Base-by-base conservation (phyloP, 1,284 basidiomycete genomes). In the Earliella scabrosa region DNA sequence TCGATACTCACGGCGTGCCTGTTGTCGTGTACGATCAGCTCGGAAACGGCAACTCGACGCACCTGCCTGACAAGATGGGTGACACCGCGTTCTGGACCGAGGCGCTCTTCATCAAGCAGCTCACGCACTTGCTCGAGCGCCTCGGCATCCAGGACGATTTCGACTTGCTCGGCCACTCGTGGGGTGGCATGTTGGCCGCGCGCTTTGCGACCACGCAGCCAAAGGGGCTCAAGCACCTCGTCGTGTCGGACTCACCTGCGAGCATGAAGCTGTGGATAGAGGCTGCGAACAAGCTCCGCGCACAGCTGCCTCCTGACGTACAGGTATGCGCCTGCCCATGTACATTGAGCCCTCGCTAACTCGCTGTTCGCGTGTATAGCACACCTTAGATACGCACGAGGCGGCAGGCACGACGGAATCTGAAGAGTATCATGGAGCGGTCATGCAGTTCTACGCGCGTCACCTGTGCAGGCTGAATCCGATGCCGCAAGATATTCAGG, bases 21-120 rank as follows among this genome's bases (percentile, higher is more conserved):
- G 66, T 82, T 55, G 56, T 82, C 47, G 58, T 82, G 45, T 81
- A 82, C 63, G 80, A 82, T 57, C 79, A 81, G 58, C 56, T 82
- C 29, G 81, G 81, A 8, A 74, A 63, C 38, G 79, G 76, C 2
- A 52, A 61, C 36, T 81, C 79, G 5, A 75, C 78, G 1, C 78
- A 78, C 47, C 68, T 73, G 2, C 66, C 50, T 0, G 72, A 75
- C 14, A 78, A 75, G 52, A 36, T 56, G 8, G 70, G 58, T 16
- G 68, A 70, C 2, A 57, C 58, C 16, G 55, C 56, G 0, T 82
- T 82, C 63, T 83, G 81, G 81, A 78, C 75, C 4, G 63, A 73
- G 8, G 70, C 77, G 16, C 71, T 82, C 11, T 82, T 82, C 66
- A 66, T 82, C 59, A 72, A 77, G 54, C 78, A 84, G 63, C 73